Evolutionary conservation across 2,329 filamentous ascomycete species (phyloP).

Genomic region (Aspergillus texensis): DNA sequence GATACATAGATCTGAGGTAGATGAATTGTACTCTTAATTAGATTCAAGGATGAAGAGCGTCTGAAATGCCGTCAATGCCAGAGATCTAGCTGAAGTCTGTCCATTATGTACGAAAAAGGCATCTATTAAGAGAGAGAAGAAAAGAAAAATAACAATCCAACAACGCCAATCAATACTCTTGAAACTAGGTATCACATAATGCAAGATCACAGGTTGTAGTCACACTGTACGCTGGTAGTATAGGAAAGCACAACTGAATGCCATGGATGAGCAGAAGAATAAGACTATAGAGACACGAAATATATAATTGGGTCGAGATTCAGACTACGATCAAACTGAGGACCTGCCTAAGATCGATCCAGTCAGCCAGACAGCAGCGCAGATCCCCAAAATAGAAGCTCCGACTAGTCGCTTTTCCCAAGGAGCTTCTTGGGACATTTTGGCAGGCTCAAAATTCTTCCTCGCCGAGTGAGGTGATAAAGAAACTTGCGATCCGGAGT

Average conservation of each 20-base stretch:
- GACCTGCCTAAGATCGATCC: constrained; percentile 36
- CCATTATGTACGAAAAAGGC: neutral
- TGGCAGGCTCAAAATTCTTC: constrained; percentile 54
- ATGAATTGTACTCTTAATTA: neutral
- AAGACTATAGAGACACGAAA: neutral
- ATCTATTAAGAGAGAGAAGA: neutral
- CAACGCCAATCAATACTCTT: neutral
- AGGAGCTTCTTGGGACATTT: constrained; percentile 65
- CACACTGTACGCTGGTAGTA: constrained; percentile 36
- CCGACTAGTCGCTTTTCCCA: constrained; percentile 60
- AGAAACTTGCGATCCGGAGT: constrained; percentile 3
- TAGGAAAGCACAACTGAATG: neutral
- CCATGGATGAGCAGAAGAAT: neutral
- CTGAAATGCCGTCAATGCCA: neutral
- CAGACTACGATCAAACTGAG: constrained; percentile 14
- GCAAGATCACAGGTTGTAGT: constrained; percentile 24
- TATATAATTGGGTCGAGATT: neutral
- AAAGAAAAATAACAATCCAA: neutral
- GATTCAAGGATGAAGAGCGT: neutral
- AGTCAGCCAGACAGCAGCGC: constrained; percentile 40
- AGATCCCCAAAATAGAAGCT: constrained; percentile 36
- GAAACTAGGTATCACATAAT: constrained; percentile 4
- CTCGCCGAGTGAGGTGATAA: constrained; percentile 29
- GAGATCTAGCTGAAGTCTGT: neutral
- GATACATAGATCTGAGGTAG: neutral